phyloP scores from a whole-genome alignment of 495 filamentous ascomycete species.

The Coniosporium apollinis region DNA sequence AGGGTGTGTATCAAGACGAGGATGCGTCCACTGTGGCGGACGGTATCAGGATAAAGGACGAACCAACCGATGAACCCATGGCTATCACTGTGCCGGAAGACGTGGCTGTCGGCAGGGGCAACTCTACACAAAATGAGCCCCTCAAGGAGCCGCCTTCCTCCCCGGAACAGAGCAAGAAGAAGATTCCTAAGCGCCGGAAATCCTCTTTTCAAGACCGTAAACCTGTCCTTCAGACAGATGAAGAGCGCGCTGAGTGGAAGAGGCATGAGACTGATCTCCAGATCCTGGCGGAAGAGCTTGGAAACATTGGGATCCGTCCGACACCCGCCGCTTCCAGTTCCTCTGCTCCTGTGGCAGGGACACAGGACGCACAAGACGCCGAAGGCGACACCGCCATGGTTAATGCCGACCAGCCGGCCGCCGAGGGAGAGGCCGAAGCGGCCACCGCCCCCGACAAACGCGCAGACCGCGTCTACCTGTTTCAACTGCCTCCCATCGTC shows the following conservation, averaged over 20 bases:
- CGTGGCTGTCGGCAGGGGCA: not conserved
- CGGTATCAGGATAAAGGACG: conserved; percentile 16
- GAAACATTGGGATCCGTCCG: conserved; percentile 1
- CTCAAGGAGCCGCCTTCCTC: conserved; percentile 8
- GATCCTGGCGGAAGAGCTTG: conserved; percentile 22
- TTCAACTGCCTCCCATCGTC: conserved; percentile 46
- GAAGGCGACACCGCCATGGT: conserved; percentile 24
- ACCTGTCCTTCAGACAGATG: conserved; percentile 24
- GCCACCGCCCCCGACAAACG: conserved; percentile 14
- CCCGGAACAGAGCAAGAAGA: conserved; percentile 16
- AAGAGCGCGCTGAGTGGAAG: conserved; percentile 25
- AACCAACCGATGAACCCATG: conserved; percentile 15
- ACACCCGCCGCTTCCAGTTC: conserved; percentile 2
- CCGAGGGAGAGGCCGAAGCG: conserved; percentile 15
- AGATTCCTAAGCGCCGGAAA: conserved; percentile 14
- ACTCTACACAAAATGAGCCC: not conserved
- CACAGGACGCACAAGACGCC: conserved; percentile 10
- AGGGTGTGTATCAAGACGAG: conserved; percentile 27
- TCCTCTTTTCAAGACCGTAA: conserved; percentile 4
- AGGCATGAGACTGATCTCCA: conserved; percentile 20
- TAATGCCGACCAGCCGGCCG: conserved; percentile 12
- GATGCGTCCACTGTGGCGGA: conserved; percentile 13
- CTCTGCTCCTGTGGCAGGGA: not conserved
- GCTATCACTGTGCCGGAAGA: not conserved
- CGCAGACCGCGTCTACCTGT: conserved; percentile 41